A percentile compares a stretch with the other conserved stretches of the same genome.
These are phyloP conservation scores for Ascosphaera acerosa DNA, from an alignment of 2,329 filamentous ascomycete species.

Conservation along the genomic window DNA sequence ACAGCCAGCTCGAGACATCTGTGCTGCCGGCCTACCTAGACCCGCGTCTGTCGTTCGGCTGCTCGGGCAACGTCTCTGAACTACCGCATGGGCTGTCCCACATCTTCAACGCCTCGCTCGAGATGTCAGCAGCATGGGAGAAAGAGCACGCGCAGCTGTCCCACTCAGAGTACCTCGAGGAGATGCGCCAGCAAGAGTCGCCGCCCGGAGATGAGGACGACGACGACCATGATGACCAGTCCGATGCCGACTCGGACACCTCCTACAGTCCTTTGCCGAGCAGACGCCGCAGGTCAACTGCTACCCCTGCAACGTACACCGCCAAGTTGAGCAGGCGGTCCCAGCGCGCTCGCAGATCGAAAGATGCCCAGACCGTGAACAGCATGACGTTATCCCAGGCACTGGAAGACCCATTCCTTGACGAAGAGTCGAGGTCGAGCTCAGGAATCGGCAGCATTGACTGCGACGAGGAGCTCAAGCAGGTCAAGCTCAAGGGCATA, in stretches of 20 bases:
- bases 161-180: background rate
- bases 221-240: no score
- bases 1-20: no score
- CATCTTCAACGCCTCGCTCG: no score
- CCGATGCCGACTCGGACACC: background rate
- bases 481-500: constrained; percentile 20
- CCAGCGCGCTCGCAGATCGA: background rate
- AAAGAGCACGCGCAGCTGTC: no score
- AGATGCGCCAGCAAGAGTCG: background rate
- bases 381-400: no score
- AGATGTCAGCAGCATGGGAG: no score
- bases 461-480: constrained; percentile 4
- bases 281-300: no score
- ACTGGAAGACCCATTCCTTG: constrained; percentile 6
- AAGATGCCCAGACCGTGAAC: no score
- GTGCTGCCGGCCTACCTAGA: background rate
- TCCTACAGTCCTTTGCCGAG: no score
- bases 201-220: no score
- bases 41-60: background rate
- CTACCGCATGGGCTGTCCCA: background rate
- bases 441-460: constrained; percentile 7
- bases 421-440: constrained; percentile 4
- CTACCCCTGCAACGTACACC: no score
- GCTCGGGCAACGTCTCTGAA: background rate
- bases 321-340: background rate